phyloP scores from a whole-genome alignment of 371 early-diverging fungal species.

The Entomophthora muscae region DNA sequence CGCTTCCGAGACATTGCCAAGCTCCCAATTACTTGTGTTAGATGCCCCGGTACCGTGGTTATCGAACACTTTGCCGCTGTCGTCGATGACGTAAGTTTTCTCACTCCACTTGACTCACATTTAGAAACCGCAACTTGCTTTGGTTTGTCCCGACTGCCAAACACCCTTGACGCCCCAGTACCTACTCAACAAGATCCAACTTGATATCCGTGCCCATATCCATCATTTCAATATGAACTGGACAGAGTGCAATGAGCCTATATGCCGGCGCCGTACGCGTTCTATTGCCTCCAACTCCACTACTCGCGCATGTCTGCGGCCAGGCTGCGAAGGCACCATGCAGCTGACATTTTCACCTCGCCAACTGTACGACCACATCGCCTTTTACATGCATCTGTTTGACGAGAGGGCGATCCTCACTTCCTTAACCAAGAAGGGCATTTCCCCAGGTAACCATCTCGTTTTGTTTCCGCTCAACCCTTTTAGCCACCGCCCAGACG shows the following conservation, averaged over 20 bases:
- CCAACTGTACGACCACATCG: not conserved
- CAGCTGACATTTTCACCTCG: not conserved
- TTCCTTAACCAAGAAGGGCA: not conserved
- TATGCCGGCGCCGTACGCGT: not conserved
- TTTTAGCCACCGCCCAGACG: not conserved
- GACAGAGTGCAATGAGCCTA: not conserved
- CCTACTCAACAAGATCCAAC: not conserved
- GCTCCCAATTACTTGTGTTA: not conserved
- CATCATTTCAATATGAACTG: not conserved
- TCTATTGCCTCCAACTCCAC: not conserved
- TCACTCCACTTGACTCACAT: not conserved
- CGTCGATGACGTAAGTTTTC: not conserved
- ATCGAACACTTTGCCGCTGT: not conserved
- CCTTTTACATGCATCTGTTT: not conserved
- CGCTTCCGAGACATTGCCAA: not conserved
- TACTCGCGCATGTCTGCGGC: not conserved
- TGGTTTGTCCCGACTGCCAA: not conserved
- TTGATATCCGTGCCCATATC: not conserved
- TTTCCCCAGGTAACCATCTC: not conserved
- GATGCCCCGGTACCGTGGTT: too few species aligned
- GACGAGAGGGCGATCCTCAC: not conserved
- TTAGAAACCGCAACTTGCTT: not conserved
- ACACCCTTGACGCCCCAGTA: too few species aligned
- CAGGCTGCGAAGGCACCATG: not conserved
- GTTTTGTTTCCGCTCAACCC: too few species aligned